These are phyloP conservation scores for Priceomyces melissophilus DNA, from an alignment of 805 yeast genomes.

Conservation along the genomic window DNA sequence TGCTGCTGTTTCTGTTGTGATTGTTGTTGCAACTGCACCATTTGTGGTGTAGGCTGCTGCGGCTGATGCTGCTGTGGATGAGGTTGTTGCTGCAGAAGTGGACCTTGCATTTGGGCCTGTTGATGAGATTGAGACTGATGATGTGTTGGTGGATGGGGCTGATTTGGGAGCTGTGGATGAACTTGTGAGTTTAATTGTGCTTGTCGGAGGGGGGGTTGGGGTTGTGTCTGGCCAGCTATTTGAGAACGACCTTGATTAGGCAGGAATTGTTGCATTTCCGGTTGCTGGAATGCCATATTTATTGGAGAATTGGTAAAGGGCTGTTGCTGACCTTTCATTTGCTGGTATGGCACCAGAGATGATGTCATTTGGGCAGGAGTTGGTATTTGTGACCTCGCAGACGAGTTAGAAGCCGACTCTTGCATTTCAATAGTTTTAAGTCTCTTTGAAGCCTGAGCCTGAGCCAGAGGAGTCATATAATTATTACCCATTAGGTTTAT, in stretches of 20 bases:
- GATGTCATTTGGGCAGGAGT: slow-evolving; percentile 12
- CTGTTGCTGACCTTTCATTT: slow-evolving; percentile 5
- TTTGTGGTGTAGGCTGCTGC: slow-evolving; percentile 4
- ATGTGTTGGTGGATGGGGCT: neutral
- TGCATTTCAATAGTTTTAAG: slow-evolving; percentile 16
- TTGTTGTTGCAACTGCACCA: slow-evolving; percentile 9
- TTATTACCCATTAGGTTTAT: slow-evolving; percentile 7
- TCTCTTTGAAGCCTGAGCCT: slow-evolving; percentile 15
- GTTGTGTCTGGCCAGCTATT: neutral
- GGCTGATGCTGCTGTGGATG: slow-evolving; percentile 6
- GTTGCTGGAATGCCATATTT: slow-evolving; percentile 12
- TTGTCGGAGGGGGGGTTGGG: slow-evolving; percentile 1
- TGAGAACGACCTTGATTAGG: neutral
- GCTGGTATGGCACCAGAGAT: slow-evolving; percentile 3
- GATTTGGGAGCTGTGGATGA: too few relatives aligned
- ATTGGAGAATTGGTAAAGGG: slow-evolving; percentile 11
- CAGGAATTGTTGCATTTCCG: neutral
- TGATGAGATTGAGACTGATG: slow-evolving; percentile 1
- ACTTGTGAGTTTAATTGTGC: neutral
- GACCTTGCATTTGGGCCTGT: neutral
- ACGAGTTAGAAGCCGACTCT: slow-evolving; percentile 7
- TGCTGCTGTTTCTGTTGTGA: slow-evolving; percentile 7
- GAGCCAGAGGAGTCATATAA: slow-evolving; percentile 11
- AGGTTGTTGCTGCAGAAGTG: slow-evolving; percentile 6
- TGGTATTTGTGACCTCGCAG: slow-evolving; percentile 14